Conservation (phyloP, 2,329 filamentous ascomycete genomes). For the Penicillium janthinellum region DNA sequence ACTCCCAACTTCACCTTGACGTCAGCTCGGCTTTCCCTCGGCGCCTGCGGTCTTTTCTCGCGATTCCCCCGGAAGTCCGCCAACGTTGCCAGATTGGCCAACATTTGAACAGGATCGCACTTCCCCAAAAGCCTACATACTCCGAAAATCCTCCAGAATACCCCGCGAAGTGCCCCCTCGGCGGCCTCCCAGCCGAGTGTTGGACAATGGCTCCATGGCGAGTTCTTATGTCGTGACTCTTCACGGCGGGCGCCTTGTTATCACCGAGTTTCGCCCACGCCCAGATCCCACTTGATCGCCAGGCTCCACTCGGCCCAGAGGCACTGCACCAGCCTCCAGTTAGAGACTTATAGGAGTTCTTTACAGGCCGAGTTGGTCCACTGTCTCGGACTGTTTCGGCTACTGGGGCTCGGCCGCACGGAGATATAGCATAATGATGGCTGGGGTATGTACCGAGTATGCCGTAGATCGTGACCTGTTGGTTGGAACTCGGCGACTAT, state of each 20-base stretch:
- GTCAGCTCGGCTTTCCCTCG: conserved; percentile 32
- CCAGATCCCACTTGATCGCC: not conserved
- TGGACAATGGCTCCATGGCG: not conserved
- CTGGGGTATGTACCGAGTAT: conserved; percentile 2
- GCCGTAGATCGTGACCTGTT: not conserved
- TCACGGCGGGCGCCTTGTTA: not conserved
- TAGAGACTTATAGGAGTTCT: not conserved
- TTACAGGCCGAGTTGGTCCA: not conserved
- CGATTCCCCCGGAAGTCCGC: not conserved
- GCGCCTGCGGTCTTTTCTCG: conserved; percentile 18
- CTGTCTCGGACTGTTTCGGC: conserved; percentile 38
- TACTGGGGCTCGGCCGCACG: conserved; percentile 38
- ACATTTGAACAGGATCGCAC: too few relatives aligned
- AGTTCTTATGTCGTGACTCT: not conserved
- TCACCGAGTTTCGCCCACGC: conserved; percentile 1
- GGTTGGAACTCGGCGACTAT: not conserved
- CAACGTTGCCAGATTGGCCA: not conserved
- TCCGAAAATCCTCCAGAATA: not conserved
- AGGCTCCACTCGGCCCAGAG: conserved; percentile 15
- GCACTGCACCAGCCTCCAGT: conserved; percentile 12
- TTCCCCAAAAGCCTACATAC: not conserved
- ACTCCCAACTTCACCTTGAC: conserved; percentile 22
- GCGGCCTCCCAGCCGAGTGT: not conserved
- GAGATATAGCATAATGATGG: conserved; percentile 18
- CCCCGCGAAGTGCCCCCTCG: not conserved